Conservation (phyloP, 1,284 basidiomycete species). For the Trametes versicolor region DNA sequence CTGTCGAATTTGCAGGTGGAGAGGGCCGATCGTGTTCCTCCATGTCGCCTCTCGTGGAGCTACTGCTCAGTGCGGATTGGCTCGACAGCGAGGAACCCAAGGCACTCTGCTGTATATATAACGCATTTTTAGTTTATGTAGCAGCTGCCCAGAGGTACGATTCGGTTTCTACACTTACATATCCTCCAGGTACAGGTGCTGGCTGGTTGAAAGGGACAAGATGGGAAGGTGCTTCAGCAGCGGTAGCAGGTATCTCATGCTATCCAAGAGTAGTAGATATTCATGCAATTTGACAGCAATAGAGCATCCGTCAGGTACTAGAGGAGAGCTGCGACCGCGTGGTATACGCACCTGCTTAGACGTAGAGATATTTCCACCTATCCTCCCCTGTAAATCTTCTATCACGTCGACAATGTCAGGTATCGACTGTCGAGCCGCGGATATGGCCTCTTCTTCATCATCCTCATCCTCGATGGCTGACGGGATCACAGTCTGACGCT, state of each 20-base stretch:
- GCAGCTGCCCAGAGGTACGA: not conserved
- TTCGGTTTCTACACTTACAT: constrained; percentile 1
- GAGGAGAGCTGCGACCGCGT: not conserved
- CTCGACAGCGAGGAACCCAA: no score
- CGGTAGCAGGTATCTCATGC: not conserved
- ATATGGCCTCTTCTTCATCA: not conserved
- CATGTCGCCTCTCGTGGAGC: not conserved
- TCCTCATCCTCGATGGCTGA: not conserved
- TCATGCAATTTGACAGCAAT: constrained; percentile 3
- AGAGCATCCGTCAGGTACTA: not conserved
- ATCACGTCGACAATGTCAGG: constrained; percentile 29
- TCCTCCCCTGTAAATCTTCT: constrained; percentile 10
- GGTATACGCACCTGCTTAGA: constrained; percentile 16
- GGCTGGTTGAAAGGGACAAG: no score
- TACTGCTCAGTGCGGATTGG: no score
- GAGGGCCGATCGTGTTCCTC: not conserved
- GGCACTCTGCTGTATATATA: not conserved
- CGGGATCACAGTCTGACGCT: not conserved
- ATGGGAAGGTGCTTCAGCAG: not conserved
- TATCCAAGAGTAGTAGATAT: not conserved
- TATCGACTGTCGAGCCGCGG: constrained; percentile 13
- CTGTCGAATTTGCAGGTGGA: not conserved
- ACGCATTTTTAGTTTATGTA: no score
- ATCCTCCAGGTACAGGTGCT: not conserved
- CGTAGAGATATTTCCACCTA: not conserved